Conservation (phyloP, 1,139 yeast species). For the Taphrina flavorubra region DNA sequence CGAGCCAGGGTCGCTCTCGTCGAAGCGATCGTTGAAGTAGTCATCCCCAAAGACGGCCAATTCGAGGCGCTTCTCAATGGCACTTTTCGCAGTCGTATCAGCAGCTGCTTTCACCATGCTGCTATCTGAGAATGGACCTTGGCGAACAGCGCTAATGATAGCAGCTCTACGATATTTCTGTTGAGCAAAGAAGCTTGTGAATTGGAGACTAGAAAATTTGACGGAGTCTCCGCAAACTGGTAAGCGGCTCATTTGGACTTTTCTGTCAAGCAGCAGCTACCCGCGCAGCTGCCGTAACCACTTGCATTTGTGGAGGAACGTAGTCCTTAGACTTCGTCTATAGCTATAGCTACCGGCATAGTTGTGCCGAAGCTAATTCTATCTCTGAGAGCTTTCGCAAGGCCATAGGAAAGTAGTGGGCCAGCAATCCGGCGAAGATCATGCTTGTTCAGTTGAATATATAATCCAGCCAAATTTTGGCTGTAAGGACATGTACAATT, state of each 20-base stretch:
- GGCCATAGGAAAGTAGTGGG: too few relatives aligned
- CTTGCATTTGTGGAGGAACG: too few relatives aligned
- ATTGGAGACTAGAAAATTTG: not conserved
- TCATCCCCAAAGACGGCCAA: conserved; percentile 89
- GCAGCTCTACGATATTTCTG: too few relatives aligned
- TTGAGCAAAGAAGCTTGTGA: not conserved
- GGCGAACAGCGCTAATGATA: not conserved
- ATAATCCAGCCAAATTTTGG: not conserved
- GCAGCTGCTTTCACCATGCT: not conserved
- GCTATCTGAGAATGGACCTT: not conserved
- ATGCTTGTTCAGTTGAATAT: too few relatives aligned
- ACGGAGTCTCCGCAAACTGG: conserved; percentile 11
- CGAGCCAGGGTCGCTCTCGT: conserved; percentile 50
- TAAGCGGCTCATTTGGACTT: not conserved
- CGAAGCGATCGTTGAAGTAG: conserved; percentile 72
- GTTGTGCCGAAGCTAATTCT: too few relatives aligned
- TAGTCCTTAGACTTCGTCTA: too few relatives aligned
- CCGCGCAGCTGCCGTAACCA: too few relatives aligned
- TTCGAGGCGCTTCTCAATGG: conserved; percentile 76
- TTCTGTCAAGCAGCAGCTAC: not conserved
- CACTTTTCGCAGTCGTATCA: not conserved
- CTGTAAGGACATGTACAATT: not conserved
- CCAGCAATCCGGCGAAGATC: too few relatives aligned
- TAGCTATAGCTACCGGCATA: too few relatives aligned
- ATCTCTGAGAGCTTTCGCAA: too few relatives aligned